Base-by-base conservation (phyloP, 306 rosid genomes). In the Prunus salicina region DNA sequence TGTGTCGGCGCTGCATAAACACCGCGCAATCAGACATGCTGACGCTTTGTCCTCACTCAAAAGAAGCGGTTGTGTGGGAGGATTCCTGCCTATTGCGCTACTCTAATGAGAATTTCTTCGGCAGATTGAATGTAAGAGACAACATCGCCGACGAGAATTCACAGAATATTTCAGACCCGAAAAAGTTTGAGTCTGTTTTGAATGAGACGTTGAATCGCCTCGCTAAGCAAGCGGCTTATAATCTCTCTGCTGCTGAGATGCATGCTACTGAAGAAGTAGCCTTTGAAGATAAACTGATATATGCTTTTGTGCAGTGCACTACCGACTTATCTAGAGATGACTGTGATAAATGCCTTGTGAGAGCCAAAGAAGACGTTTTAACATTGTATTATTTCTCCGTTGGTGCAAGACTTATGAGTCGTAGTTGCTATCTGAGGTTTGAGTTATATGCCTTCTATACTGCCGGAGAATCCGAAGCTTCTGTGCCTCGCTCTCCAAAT, bases 381-480 rank as follows among this genome's bases (percentile, higher is more conserved):
- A 64, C 28, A 30, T 67, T 74, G 32, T 88, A 85, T 53, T 76
- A 78, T 79, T 76, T 69, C 61, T 80, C 84, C 13, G 53, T 80
- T 19, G 96, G 93, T 6, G 91, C 87, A 5, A 74, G 96, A 78
- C 83, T 88, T 74, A 11, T 84, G 56, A 85, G 93, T 41, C 84
- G 80, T 71, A 87, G 91, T 81, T 90, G 93, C 71, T 90, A 11
- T 64, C 76, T 88, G 60, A 83, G 96, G 80, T 90, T 83, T 78
- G 93, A 90, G 56, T 51, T 83, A 5, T 90, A 90, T 64, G 7
- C 75, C 1, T 90, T 88, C 66, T 81, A 86, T 15, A 62, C 5
- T 61, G 79, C 8, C 66, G 79, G 46, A 14, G 80, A n/a, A 22
- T 12, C 75, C 8, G 78, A 14, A 10, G 51, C 73, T 12, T 22